Evolutionary conservation across 106 monocot species (phyloP).

Genomic region (Xerophyta viscosa): DNA sequence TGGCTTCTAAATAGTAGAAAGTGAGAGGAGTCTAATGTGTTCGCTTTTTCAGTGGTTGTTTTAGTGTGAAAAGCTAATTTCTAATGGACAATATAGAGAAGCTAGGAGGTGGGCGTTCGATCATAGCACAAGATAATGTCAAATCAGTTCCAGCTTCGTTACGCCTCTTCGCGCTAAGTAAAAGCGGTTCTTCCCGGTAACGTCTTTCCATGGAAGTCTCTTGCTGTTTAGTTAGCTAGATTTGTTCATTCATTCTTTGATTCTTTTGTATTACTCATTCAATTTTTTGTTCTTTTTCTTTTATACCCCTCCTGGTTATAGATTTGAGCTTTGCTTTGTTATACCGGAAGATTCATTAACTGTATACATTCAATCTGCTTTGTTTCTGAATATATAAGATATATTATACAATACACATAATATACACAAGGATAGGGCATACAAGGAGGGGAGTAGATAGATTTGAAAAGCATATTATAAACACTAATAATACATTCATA

Average conservation of each 20-base stretch:
- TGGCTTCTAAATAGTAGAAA: no score
- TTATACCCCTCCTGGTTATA: not conserved
- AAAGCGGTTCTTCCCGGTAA: constrained; percentile 17
- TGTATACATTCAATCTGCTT: no score
- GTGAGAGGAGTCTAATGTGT: not conserved
- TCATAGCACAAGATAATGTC: no score
- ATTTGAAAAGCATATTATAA: not conserved
- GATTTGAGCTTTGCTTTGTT: not conserved
- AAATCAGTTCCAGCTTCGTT: not conserved
- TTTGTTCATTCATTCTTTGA: constrained; percentile 6
- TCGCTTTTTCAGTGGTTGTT: not conserved
- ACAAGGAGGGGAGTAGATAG: not conserved
- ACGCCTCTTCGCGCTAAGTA: constrained; percentile 4
- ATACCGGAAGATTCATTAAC: not conserved
- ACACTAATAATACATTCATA: not conserved
- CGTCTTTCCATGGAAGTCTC: not conserved
- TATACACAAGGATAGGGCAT: no score
- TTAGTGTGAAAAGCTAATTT: not conserved
- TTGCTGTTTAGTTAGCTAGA: not conserved
- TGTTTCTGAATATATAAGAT: no score
- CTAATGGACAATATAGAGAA: constrained; percentile 2
- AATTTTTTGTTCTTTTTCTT: not conserved
- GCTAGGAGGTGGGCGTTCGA: not conserved
- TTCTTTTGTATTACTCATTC: constrained; percentile 5
- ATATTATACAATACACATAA: no score